These are phyloP conservation scores for Fusarium graminum DNA, from an alignment of 2,329 filamentous ascomycete species.

Conservation along the genomic window DNA sequence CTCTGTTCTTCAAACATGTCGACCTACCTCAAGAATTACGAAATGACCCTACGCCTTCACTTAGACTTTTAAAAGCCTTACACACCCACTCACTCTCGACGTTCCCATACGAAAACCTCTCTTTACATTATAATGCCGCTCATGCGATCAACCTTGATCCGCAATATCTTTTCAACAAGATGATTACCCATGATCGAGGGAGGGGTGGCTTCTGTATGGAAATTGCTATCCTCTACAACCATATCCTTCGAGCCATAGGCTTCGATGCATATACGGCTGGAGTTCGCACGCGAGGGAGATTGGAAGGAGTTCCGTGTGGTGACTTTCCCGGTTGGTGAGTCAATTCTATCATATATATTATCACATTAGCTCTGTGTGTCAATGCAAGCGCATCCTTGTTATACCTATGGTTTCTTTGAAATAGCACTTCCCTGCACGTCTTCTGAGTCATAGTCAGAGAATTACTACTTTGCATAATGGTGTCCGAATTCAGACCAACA, in stretches of 20 bases:
- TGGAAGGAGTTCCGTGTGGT: conserved; percentile 56
- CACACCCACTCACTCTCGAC: conserved; percentile 47
- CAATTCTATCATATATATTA: too few species aligned
- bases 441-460: too few species aligned
- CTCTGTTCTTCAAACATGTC: conserved; percentile 29
- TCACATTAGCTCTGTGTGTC: too few species aligned
- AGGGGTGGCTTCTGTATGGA: conserved; percentile 73
- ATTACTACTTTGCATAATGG: too few species aligned
- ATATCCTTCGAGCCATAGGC: conserved; percentile 63
- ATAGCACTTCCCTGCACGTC: too few species aligned
- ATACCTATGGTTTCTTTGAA: too few species aligned
- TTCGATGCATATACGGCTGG: conserved; percentile 69
- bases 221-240: conserved; percentile 66
- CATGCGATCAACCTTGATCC: conserved; percentile 60
- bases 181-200: conserved; percentile 56
- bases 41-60: conserved; percentile 15
- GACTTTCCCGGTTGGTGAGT: conserved; percentile 62
- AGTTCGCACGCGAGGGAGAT: conserved; percentile 61
- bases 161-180: conserved; percentile 62
- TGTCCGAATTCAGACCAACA: too few species aligned
- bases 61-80: conserved; percentile 34
- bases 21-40: conserved; percentile 21
- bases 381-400: too few species aligned
- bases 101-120: conserved; percentile 69
- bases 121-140: conserved; percentile 63